A percentile compares a stretch with the other conserved stretches of the same genome.
Conservation (phyloP, 192 early-diverging fungal genomes). For the Backusella psychrophila region DNA sequence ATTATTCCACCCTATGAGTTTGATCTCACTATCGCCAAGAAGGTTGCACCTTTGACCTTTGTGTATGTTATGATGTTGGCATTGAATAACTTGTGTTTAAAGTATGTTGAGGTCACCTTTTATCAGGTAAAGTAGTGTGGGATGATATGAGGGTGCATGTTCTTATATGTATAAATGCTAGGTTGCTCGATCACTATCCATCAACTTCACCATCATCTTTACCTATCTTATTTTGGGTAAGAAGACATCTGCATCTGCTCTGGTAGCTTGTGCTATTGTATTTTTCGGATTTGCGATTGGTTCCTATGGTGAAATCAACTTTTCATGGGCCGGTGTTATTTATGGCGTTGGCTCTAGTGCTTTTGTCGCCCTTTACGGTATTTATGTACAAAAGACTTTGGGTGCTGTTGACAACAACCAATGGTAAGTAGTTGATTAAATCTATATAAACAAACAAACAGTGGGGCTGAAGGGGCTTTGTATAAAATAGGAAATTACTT, state of each 20-base stretch:
- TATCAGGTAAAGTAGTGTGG: constrained; percentile 45
- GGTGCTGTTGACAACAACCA: constrained; percentile 61
- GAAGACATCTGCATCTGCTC: constrained; percentile 48
- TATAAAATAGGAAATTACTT: constrained; percentile 48
- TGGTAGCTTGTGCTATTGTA: constrained; percentile 56
- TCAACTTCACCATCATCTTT: constrained; percentile 67
- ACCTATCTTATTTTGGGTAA: constrained; percentile 59
- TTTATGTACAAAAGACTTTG: constrained; percentile 68
- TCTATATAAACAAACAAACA: not conserved
- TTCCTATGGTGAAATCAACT: constrained; percentile 66
- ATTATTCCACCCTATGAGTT: constrained; percentile 68
- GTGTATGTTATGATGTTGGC: constrained; percentile 68
- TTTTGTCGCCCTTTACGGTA: constrained; percentile 69
- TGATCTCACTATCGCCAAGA: constrained; percentile 45
- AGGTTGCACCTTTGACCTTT: constrained; percentile 56
- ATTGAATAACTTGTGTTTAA: constrained; percentile 63
- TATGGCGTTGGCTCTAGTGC: constrained; percentile 62
- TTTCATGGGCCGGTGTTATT: constrained; percentile 60
- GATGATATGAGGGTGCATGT: not conserved
- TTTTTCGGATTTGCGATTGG: constrained; percentile 63
- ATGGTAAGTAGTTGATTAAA: constrained; percentile 41
- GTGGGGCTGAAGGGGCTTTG: not conserved
- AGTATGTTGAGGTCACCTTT: constrained; percentile 67
- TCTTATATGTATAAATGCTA: constrained; percentile 6
- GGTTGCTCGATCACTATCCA: constrained; percentile 64